Percentiles rank a stretch among this genome's conserved stretches.
Conservation (phyloP, 176 grass and related monocot genomes). For the Urochloa ruziziensis region DNA sequence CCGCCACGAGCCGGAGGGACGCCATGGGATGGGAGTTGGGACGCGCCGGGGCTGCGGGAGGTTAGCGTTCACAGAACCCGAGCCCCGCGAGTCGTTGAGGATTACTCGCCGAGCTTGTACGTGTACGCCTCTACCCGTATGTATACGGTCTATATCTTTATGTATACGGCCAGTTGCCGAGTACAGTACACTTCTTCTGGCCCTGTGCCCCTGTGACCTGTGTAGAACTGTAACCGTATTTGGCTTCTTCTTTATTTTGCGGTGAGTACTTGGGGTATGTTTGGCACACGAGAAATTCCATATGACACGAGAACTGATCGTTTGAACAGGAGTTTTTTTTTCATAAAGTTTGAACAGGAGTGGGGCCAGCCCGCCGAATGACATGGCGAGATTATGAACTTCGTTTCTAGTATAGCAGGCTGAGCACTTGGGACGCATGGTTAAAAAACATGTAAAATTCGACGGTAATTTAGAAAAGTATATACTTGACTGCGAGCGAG, state of each 20-base stretch:
- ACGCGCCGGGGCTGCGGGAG: neutral
- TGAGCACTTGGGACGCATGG: neutral
- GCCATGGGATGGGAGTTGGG: slow-evolving; percentile 13
- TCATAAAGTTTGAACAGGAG: too few species aligned
- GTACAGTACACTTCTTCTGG: neutral
- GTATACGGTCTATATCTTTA: neutral
- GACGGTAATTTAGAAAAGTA: neutral
- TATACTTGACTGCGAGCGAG: neutral
- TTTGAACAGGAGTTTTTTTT: too few species aligned
- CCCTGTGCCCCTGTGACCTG: too few species aligned
- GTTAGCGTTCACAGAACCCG: slow-evolving; percentile 12
- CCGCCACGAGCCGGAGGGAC: slow-evolving; percentile 36
- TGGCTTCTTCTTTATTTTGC: too few species aligned
- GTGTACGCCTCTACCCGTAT: neutral
- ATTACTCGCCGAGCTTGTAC: neutral
- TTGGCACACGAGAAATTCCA: neutral
- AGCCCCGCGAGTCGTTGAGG: neutral
- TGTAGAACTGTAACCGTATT: neutral
- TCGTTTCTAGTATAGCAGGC: too few species aligned
- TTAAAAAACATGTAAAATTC: neutral
- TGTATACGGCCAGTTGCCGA: neutral
- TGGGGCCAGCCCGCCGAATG: too few species aligned
- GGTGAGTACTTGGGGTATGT: neutral
- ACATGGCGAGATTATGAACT: neutral
- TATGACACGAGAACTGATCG: too few species aligned